Conservation (phyloP, 1,284 basidiomycete genomes). For the Cutaneotrichosporon arboriforme region DNA sequence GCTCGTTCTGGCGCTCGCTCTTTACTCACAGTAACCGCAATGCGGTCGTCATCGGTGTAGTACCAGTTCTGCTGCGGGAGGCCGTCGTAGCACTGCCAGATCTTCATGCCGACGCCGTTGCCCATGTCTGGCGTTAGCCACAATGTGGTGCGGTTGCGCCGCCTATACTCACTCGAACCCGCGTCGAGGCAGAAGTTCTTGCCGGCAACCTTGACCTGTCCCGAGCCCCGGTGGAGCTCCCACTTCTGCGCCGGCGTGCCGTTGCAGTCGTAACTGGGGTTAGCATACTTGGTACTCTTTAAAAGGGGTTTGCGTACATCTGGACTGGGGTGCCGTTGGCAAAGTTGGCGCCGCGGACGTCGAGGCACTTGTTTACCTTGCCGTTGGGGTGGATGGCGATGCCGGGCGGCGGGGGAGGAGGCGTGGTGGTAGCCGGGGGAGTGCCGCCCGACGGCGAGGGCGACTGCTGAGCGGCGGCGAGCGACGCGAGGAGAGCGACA, state of each 20-base stretch:
- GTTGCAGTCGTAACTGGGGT: constrained; percentile 28
- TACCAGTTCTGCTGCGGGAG: constrained; percentile 16
- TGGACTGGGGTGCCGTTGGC: constrained; percentile 23
- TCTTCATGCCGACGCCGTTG: constrained; percentile 16
- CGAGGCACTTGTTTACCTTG: constrained; percentile 31
- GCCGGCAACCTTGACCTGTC: constrained; percentile 24
- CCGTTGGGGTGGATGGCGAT: constrained; percentile 30
- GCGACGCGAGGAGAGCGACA: constrained; percentile 6
- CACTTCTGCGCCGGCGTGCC: constrained; percentile 29
- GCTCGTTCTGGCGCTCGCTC: no score
- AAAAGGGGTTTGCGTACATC: background rate
- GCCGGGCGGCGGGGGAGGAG: constrained; percentile 14
- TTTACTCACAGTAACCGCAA: constrained; percentile 4
- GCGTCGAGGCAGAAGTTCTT: constrained; percentile 36
- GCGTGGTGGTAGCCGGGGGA: constrained; percentile 8
- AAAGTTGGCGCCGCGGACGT: constrained; percentile 15
- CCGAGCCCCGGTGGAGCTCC: constrained; percentile 17
- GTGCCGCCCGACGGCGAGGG: constrained; percentile 6
- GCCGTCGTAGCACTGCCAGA: constrained; percentile 15
- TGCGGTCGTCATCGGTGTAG: constrained; percentile 13
- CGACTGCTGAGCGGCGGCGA: constrained; percentile 7
- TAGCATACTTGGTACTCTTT: background rate
- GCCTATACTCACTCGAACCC: constrained; percentile 14
- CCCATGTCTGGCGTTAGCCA: background rate
- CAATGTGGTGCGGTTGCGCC: background rate